Conservation (phyloP, 768 basidiomycete species). For the Pisolithus microcarpus region DNA sequence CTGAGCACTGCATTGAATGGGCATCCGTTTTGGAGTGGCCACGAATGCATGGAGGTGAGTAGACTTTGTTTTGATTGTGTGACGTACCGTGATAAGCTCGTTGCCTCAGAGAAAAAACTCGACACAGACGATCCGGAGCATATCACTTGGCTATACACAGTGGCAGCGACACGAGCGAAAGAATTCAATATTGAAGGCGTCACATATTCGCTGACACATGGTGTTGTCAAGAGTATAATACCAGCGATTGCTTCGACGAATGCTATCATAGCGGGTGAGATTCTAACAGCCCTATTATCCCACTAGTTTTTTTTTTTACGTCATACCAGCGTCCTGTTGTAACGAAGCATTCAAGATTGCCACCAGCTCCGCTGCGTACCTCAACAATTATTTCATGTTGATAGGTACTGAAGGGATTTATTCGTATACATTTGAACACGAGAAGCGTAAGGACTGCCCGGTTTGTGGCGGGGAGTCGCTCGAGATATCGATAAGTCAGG, state of each 20-base stretch:
- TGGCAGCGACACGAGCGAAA: constrained; percentile 75
- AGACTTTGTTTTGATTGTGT: neutral
- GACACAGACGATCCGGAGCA: constrained; percentile 98
- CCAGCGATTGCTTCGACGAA: constrained; percentile 98
- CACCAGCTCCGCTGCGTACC: constrained; percentile 86
- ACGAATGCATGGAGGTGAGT: constrained; percentile 75
- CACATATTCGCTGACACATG: constrained; percentile 95
- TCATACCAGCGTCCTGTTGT: constrained; percentile 76
- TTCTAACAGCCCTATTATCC: neutral
- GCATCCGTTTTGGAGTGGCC: constrained; percentile 99
- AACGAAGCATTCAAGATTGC: constrained; percentile 99
- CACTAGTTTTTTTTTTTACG: constrained; percentile 5
- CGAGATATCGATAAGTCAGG: constrained; percentile 60
- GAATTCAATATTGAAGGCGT: constrained; percentile 98
- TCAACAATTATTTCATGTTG: constrained; percentile 98
- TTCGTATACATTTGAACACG: constrained; percentile 95
- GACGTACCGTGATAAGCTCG: constrained; percentile 1
- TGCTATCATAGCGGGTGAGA: constrained; percentile 88
- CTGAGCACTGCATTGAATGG: constrained; percentile 99
- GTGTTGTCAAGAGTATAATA: constrained; percentile 99
- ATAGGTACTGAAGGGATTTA: constrained; percentile 96
- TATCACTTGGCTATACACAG: constrained; percentile 85
- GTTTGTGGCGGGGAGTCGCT: constrained; percentile 92
- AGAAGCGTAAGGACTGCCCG: constrained; percentile 88
- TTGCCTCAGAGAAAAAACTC: constrained; percentile 69